Percentiles rank a stretch among this genome's conserved stretches.
phyloP scores from a whole-genome alignment of 163 green algal species.

The Volvox carteri region DNA sequence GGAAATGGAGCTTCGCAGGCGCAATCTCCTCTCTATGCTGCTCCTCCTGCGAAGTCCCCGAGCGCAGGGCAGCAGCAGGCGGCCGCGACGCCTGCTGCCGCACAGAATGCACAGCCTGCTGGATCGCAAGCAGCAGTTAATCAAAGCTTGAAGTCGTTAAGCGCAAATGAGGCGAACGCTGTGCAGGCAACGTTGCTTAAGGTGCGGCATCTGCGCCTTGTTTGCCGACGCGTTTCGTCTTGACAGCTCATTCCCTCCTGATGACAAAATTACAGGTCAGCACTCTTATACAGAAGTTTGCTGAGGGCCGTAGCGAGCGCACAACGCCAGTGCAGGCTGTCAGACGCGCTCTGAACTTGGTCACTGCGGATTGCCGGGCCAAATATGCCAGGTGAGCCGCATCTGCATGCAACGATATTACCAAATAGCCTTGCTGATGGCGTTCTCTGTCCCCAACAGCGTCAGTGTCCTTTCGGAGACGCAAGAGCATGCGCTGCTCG shows the following conservation, averaged over 20 bases:
- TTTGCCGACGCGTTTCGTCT: not conserved
- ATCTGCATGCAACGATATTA: not conserved
- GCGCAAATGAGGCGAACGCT: conserved; percentile 56
- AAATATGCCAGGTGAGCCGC: conserved; percentile 66
- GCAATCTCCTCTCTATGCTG: conserved; percentile 33
- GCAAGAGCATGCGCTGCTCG: conserved; percentile 60
- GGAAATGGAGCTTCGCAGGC: not conserved
- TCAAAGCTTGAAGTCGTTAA: conserved; percentile 55
- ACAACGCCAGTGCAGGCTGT: conserved; percentile 69
- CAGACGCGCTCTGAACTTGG: conserved; percentile 65
- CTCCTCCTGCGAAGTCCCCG: conserved; percentile 1
- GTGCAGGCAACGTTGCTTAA: conserved; percentile 67
- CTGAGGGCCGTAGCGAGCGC: conserved; percentile 65
- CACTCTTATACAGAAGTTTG: conserved; percentile 72
- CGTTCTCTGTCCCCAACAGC: conserved; percentile 30
- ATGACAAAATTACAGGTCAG: conserved; percentile 64
- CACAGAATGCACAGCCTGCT: not conserved
- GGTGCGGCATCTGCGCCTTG: conserved; percentile 46
- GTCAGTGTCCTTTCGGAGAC: conserved; percentile 61
- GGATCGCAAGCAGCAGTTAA: conserved; percentile 50
- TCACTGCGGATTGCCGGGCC: conserved; percentile 65
- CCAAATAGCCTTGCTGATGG: not conserved
- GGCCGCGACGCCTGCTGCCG: not conserved
- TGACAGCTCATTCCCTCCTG: not conserved
- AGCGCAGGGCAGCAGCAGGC: not conserved